A percentile compares a stretch with the other conserved stretches of the same genome.
Conservation (phyloP, 2,329 filamentous ascomycete genomes). For the Pyricularia grisea region DNA sequence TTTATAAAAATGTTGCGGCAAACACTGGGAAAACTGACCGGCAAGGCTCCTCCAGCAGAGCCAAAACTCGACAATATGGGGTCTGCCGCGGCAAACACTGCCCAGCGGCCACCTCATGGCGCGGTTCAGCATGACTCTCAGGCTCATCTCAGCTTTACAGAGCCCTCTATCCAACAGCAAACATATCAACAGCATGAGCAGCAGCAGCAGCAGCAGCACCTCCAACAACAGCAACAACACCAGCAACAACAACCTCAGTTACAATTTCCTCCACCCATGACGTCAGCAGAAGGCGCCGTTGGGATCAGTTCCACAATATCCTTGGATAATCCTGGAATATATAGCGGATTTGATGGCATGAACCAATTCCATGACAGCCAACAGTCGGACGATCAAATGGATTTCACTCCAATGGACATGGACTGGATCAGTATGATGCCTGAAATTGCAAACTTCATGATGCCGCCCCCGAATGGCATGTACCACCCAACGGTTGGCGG, state of each 20-base stretch:
- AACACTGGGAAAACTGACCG: constrained; percentile 18
- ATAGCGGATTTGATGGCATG: constrained; percentile 17
- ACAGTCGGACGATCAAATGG: constrained; percentile 11
- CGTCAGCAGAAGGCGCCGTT: not conserved
- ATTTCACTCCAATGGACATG: constrained; percentile 26
- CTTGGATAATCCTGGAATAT: constrained; percentile 15
- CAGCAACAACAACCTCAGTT: constrained; percentile 4
- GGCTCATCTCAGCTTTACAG: constrained; percentile 38
- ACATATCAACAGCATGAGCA: not conserved
- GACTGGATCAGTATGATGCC: constrained; percentile 39
- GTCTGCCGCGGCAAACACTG: constrained; percentile 11
- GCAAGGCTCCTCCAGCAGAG: constrained; percentile 9
- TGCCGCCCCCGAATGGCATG: not conserved
- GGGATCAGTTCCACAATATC: constrained; percentile 6
- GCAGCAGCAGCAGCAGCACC: constrained; percentile 5
- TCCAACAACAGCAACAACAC: constrained; percentile 4
- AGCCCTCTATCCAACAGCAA: constrained; percentile 19
- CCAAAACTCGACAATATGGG: constrained; percentile 4
- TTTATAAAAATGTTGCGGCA: constrained; percentile 40
- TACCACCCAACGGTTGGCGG: not conserved
- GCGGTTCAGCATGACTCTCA: constrained; percentile 21
- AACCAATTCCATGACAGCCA: constrained; percentile 22
- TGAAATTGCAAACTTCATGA: constrained; percentile 16
- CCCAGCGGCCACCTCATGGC: constrained; percentile 21
- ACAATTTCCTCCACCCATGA: not conserved